phyloP scores from a whole-genome alignment of 2,329 filamentous ascomycete species.

The Davidsoniella eucalypti region DNA sequence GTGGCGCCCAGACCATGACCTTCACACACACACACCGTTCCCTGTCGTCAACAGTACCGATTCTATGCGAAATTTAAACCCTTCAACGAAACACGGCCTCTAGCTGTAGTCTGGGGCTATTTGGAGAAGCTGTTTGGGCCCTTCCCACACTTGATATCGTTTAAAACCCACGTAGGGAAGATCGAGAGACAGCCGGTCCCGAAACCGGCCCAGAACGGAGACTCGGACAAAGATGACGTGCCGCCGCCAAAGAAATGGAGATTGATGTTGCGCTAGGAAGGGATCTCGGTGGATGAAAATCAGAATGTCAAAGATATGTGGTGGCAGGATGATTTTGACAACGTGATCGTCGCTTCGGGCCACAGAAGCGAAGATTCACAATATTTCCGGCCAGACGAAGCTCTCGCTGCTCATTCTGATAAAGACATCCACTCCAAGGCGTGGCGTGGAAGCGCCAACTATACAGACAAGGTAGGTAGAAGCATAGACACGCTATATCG shows the following conservation, averaged over 20 bases:
- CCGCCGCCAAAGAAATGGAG: conserved; percentile 24
- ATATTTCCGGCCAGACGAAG: conserved; percentile 23
- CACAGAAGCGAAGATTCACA: conserved; percentile 24
- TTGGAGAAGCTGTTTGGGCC: conserved; percentile 3
- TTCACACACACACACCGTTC: conserved; percentile 34
- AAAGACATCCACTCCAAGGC: conserved; percentile 24
- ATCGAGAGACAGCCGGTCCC: neutral
- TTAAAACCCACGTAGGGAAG: conserved; percentile 2
- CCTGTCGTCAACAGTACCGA: conserved; percentile 19
- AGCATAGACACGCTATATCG: conserved; percentile 13
- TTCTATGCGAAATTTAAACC: conserved; percentile 12
- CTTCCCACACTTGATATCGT: neutral
- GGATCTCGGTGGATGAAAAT: conserved; percentile 6
- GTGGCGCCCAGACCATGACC: conserved; percentile 36
- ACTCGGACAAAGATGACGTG: neutral
- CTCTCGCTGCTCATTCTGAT: conserved; percentile 21
- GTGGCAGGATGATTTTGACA: conserved; percentile 26
- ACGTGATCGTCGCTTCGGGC: conserved; percentile 24
- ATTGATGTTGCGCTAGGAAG: conserved; percentile 30
- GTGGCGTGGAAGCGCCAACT: conserved; percentile 19
- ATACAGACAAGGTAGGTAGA: conserved; percentile 13
- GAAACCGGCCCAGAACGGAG: neutral
- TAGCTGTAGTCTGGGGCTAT: neutral
- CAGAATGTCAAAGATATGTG: conserved; percentile 20
- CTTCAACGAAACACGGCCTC: conserved; percentile 1